Conservation (phyloP, 305 asterid species). For the Andrographis paniculata region DNA sequence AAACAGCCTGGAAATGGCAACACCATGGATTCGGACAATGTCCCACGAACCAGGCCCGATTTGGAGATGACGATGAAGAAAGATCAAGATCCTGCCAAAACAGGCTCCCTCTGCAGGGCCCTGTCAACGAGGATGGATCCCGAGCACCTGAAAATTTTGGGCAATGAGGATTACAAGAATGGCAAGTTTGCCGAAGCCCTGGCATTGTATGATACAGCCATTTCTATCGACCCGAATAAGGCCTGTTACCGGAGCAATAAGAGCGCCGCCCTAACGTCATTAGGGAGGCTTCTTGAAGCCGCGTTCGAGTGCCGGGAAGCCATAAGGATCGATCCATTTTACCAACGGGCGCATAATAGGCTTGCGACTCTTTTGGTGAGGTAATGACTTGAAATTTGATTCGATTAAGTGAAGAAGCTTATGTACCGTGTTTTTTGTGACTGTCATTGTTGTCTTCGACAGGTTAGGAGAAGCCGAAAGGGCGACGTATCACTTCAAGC, state of each 20-base stretch:
- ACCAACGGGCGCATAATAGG: slow-evolving; percentile 90
- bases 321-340: slow-evolving; percentile 68
- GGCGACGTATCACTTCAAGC: slow-evolving; percentile 69
- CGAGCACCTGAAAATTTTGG: slow-evolving; percentile 71
- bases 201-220: slow-evolving; percentile 83
- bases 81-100: slow-evolving; percentile 33
- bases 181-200: slow-evolving; percentile 90
- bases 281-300: slow-evolving; percentile 85
- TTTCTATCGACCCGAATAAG: slow-evolving; percentile 79
- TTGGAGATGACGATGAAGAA: slow-evolving; percentile 45
- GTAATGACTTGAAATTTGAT: slow-evolving; percentile 22
- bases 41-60: slow-evolving; percentile 16
- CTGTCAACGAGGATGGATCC: slow-evolving; percentile 91
- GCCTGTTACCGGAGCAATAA: slow-evolving; percentile 94
- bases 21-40: slow-evolving; percentile 14
- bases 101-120: slow-evolving; percentile 67
- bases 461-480: slow-evolving; percentile 91
- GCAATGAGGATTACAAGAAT: slow-evolving; percentile 88
- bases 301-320: slow-evolving; percentile 90
- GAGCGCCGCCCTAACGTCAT: slow-evolving; percentile 84
- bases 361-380: slow-evolving; percentile 72
- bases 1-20: slow-evolving; percentile 33
- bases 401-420: too few relatives aligned
- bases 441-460: background rate
- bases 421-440: background rate